These are phyloP conservation scores for Colletotrichum lindemuthianum DNA, from an alignment of 2,329 filamentous ascomycete genomes.

Conservation along the genomic window DNA sequence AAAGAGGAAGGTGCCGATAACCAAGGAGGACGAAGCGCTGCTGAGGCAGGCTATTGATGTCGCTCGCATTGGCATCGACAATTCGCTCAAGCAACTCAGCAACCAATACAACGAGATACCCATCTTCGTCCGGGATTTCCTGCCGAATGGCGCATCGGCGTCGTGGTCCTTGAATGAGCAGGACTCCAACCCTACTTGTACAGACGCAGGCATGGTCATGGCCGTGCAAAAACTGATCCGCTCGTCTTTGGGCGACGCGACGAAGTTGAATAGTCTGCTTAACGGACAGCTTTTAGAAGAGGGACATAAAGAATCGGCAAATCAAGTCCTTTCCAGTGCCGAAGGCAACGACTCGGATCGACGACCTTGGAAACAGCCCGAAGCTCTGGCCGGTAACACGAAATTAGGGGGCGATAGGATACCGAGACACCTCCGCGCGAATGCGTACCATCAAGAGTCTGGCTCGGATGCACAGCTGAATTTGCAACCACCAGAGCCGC, in stretches of 20 bases:
- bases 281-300: conserved; percentile 55
- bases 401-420: conserved; percentile 50
- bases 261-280: conserved; percentile 58
- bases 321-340: conserved; percentile 32
- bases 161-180: conserved; percentile 74
- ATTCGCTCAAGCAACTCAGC: conserved; percentile 72
- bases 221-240: conserved; percentile 63
- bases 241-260: conserved; percentile 54
- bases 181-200: conserved; percentile 60
- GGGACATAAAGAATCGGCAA: conserved; percentile 52
- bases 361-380: neutral
- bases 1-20: conserved; percentile 69
- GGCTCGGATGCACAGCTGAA: no score
- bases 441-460: conserved; percentile 39
- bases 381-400: conserved; percentile 53
- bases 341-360: conserved; percentile 12
- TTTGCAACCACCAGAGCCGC: conserved; percentile 52
- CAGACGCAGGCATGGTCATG: conserved; percentile 60
- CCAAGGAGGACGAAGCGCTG: conserved; percentile 66
- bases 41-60: conserved; percentile 73
- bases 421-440: conserved; percentile 46
- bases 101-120: conserved; percentile 82
- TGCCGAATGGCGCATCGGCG: conserved; percentile 64
- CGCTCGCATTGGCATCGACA: conserved; percentile 68
- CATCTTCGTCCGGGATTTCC: conserved; percentile 73